phyloP scores from a whole-genome alignment of 2,329 filamentous ascomycete species.

The Arachnomyces sp. region DNA sequence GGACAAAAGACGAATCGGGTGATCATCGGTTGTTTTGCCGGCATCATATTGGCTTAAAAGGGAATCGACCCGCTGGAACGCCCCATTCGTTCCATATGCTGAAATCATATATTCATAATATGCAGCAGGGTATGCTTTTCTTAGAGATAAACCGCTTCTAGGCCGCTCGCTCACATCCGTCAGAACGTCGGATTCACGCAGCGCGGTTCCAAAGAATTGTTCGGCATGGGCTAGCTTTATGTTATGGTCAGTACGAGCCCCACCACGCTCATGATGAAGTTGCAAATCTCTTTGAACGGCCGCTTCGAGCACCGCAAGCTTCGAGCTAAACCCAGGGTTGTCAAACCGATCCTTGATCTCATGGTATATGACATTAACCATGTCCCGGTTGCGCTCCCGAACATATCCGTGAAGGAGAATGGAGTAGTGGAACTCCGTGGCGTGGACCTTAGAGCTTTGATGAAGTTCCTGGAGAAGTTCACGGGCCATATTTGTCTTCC shows the following conservation, averaged over 20 bases:
- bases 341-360: constrained; percentile 32
- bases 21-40: constrained; percentile 19
- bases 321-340: constrained; percentile 24
- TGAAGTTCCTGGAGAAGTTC: constrained; percentile 41
- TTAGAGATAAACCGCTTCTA: constrained; percentile 23
- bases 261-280: constrained; percentile 11
- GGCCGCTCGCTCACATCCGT: constrained; percentile 39
- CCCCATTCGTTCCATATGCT: constrained; percentile 43
- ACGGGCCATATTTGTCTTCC: constrained; percentile 49
- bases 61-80: constrained; percentile 44
- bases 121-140: constrained; percentile 40
- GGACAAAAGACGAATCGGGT: constrained; percentile 51
- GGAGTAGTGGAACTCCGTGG: constrained; percentile 39
- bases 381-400: constrained; percentile 38
- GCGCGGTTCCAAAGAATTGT: constrained; percentile 28
- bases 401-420: constrained; percentile 46
- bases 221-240: constrained; percentile 27
- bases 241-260: constrained; percentile 8
- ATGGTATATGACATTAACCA: constrained; percentile 45
- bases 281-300: constrained; percentile 29
- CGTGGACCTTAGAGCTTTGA: constrained; percentile 28
- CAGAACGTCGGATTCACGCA: constrained; percentile 31
- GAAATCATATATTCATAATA: constrained; percentile 52
- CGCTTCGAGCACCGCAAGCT: constrained; percentile 28
- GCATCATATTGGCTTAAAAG: constrained; percentile 49